phyloP scores from a whole-genome alignment of 805 yeast species.

The Tanozyma kutaoensis region DNA sequence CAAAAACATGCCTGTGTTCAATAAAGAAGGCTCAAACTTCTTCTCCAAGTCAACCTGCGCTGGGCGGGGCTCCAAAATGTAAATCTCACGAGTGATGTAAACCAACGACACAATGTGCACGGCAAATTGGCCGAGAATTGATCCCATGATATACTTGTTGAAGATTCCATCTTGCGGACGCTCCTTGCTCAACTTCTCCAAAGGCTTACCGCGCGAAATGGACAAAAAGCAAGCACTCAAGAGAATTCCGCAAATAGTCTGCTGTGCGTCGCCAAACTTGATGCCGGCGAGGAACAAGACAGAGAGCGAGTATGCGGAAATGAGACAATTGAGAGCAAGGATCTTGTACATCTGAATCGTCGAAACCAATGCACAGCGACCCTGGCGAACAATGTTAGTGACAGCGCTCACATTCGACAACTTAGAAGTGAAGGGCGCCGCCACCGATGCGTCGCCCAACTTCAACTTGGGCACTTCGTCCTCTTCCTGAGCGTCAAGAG shows the following conservation, averaged over 20 bases:
- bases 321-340: constrained; percentile 89
- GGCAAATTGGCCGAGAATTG: constrained; percentile 92
- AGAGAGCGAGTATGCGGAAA: constrained; percentile 90
- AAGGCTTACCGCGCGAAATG: constrained; percentile 85
- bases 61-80: constrained; percentile 83
- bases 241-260: constrained; percentile 90
- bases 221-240: constrained; percentile 90
- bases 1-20: constrained; percentile 92
- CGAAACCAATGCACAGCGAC: constrained; percentile 93
- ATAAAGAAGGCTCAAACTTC: constrained; percentile 73
- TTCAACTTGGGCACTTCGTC: constrained; percentile 89
- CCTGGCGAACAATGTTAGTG: constrained; percentile 89
- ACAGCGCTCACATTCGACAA: constrained; percentile 86
- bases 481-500: constrained; percentile 39
- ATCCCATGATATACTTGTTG: constrained; percentile 93
- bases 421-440: constrained; percentile 97
- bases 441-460: constrained; percentile 97
- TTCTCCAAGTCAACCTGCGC: constrained; percentile 85
- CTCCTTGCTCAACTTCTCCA: constrained; percentile 78
- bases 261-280: constrained; percentile 95
- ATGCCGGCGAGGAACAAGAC: constrained; percentile 94
- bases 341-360: constrained; percentile 99
- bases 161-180: constrained; percentile 98
- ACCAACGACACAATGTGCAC: constrained; percentile 75
- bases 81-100: constrained; percentile 73